Base-by-base conservation (phyloP, 2,329 filamentous ascomycete species). In the Aspergillus novoparasiticus region DNA sequence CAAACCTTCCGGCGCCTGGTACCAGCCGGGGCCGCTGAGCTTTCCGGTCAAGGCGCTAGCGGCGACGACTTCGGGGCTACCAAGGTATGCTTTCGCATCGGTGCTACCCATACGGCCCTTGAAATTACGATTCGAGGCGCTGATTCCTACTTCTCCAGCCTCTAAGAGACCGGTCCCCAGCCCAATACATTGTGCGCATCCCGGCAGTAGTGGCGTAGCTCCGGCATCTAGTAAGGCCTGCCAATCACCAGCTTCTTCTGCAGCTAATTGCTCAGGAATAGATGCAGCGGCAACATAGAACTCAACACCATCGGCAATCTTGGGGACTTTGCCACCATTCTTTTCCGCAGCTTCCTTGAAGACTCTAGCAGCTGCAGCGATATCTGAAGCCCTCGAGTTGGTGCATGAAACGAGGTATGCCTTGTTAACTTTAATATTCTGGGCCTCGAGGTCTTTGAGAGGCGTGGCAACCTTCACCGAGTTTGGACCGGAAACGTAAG, bases 241-340 rank as follows among this genome's bases (percentile, higher is more conserved):
- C 94, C 94, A 98, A 76, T 94, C 91, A 11, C 94, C 94, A 0
- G 86, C 83, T 60, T 89, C 90, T 77, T 97, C 92, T 0, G 94
- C 91, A 0, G 86, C 83, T 62, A 86, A 77, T 76, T 97, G 93
- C 76, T 97, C 94, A 0, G 86, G 83, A 0, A 87, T 73, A 0
- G 94, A 97, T 0, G 94, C 94, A 0, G 94, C 93, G 0, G 94
- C 91, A 66, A 98, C 91, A 79, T 97, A 97, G 73, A 97, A 89
- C 61, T 93, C 85, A 46, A 97, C 93, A 32, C 90, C 87, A 0
- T 86, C 81, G 0, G 91, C 89, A 62, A 97, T 85, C 79, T 90
- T 92, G 23, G 92, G 85, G 6, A 87, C 79, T 60, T 84, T 81
- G 16, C 88, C 90, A 28, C 82, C 82, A 60, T 87, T 86, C 54